Conservation (phyloP, 2,329 filamentous ascomycete genomes). For the Claviceps sp. region DNA sequence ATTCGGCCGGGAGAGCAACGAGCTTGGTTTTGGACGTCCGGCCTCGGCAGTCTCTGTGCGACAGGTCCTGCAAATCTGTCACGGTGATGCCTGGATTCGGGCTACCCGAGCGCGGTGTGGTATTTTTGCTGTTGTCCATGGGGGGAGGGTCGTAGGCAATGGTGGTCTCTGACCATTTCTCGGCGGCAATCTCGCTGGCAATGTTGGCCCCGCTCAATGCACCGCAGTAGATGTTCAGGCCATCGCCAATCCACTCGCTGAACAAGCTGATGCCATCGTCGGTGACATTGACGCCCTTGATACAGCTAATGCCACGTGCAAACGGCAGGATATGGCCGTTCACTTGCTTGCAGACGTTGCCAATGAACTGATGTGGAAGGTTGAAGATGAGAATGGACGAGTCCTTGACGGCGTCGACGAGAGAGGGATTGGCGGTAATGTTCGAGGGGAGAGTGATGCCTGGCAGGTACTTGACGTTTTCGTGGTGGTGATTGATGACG, state of each 20-base stretch:
- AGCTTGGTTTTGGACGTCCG: conserved; percentile 55
- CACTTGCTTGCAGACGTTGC: conserved; percentile 69
- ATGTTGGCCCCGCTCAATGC: conserved; percentile 94
- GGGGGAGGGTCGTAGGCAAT: conserved; percentile 89
- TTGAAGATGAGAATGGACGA: conserved; percentile 93
- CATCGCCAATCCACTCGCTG: conserved; percentile 85
- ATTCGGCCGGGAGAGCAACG: conserved; percentile 64
- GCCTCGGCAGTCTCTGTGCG: conserved; percentile 58
- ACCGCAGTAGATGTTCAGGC: conserved; percentile 89
- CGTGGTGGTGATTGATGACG: conserved; percentile 83
- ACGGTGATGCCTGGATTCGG: conserved; percentile 35
- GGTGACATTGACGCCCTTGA: conserved; percentile 92
- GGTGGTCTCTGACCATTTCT: conserved; percentile 96
- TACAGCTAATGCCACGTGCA: conserved; percentile 88
- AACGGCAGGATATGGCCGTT: conserved; percentile 82
- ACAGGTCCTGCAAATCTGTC: conserved; percentile 42
- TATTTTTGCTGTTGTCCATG: conserved; percentile 62
- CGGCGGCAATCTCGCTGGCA: conserved; percentile 81
- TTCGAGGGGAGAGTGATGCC: conserved; percentile 72
- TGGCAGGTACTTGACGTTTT: conserved; percentile 98
- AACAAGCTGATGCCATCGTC: conserved; percentile 79
- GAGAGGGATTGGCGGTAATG: conserved; percentile 68
- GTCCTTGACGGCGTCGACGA: conserved; percentile 66
- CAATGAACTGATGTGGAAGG: conserved; percentile 91
- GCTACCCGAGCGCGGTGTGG: conserved; percentile 36